Conservation (phyloP, 768 basidiomycete genomes). For the Tricholoma sp. region DNA sequence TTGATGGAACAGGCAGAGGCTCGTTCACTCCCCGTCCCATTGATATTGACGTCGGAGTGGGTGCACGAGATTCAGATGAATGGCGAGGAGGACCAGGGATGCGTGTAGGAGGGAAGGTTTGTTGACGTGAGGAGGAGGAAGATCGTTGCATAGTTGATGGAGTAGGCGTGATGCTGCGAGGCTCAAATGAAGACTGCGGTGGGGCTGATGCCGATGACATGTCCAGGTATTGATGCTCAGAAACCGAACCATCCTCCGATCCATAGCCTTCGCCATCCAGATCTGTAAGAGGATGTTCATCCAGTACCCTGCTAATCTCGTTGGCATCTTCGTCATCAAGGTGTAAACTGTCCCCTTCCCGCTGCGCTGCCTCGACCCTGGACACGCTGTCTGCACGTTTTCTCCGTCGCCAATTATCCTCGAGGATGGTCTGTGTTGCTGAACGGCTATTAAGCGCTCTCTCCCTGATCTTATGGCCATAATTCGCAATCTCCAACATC, state of each 20-base stretch:
- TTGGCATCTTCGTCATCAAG: conserved; percentile 55
- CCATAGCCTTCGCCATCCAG: conserved; percentile 49
- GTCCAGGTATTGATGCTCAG: conserved; percentile 20
- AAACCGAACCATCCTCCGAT: conserved; percentile 35
- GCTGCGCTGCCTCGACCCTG: conserved; percentile 47
- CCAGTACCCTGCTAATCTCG: conserved; percentile 54
- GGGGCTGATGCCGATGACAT: conserved; percentile 15
- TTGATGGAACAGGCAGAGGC: conserved; percentile 29
- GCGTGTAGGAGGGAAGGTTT: conserved; percentile 27
- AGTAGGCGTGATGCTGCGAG: conserved; percentile 40
- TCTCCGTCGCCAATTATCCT: conserved; percentile 28
- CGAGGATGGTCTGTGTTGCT: conserved; percentile 15
- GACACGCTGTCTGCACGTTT: conserved; percentile 66
- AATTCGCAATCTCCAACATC: conserved; percentile 87
- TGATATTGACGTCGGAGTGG: conserved; percentile 35
- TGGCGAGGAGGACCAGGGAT: conserved; percentile 39
- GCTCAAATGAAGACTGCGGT: conserved; percentile 20
- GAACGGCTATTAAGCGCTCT: conserved; percentile 21
- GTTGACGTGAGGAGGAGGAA: conserved; percentile 29
- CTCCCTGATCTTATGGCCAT: conserved; percentile 56
- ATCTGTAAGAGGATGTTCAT: conserved; percentile 75
- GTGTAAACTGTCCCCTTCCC: conserved; percentile 59
- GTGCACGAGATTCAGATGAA: conserved; percentile 42
- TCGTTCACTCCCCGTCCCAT: conserved; percentile 33
- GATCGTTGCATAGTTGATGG: conserved; percentile 24